Evolutionary conservation across 192 early-diverging fungal species (phyloP).

Genomic region (Neocallimastix lanati): DNA sequence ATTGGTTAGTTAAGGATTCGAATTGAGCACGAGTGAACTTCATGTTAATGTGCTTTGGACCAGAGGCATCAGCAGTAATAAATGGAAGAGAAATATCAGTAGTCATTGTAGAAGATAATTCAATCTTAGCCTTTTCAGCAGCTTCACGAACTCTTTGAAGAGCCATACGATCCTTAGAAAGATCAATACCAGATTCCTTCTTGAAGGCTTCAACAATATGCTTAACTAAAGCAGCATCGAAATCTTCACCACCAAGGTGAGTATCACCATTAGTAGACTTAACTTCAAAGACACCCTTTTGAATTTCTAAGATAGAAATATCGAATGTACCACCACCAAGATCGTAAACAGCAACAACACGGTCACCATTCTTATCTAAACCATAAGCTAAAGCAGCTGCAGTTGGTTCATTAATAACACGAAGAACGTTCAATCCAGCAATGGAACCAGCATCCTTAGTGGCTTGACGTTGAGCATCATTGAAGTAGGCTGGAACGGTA

Average conservation of each 20-base stretch:
- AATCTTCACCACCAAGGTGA: slow-evolving; percentile 52
- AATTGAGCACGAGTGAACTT: slow-evolving; percentile 82
- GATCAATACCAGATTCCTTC: slow-evolving; percentile 75
- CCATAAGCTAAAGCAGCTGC: slow-evolving; percentile 88
- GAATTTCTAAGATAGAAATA: slow-evolving; percentile 95
- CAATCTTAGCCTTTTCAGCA: slow-evolving; percentile 97
- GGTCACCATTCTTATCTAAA: slow-evolving; percentile 72
- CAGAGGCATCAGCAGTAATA: slow-evolving; percentile 74
- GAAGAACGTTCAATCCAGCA: slow-evolving; percentile 77
- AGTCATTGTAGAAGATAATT: slow-evolving; percentile 81
- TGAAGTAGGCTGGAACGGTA: too few relatives aligned
- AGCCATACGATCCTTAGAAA: slow-evolving; percentile 77
- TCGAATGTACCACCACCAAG: too few relatives aligned
- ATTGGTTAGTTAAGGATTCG: slow-evolving; percentile 57
- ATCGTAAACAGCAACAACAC: slow-evolving; percentile 84
- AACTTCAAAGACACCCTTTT: slow-evolving; percentile 95
- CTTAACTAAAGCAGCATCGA: slow-evolving; percentile 48
- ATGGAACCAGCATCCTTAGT: slow-evolving; percentile 90
- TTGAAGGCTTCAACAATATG: slow-evolving; percentile 76
- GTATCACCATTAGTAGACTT: slow-evolving; percentile 98
- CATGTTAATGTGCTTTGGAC: slow-evolving; percentile 95
- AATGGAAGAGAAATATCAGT: slow-evolving; percentile 95
- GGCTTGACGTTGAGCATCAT: slow-evolving; percentile 86
- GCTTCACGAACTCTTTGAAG: slow-evolving; percentile 95
- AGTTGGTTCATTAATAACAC: too few relatives aligned